Evolutionary conservation across 176 grass and related monocot species (phyloP), one percentile per base, ranked within the genome.

Genomic region (Hsuehochloa calcarea): DNA sequence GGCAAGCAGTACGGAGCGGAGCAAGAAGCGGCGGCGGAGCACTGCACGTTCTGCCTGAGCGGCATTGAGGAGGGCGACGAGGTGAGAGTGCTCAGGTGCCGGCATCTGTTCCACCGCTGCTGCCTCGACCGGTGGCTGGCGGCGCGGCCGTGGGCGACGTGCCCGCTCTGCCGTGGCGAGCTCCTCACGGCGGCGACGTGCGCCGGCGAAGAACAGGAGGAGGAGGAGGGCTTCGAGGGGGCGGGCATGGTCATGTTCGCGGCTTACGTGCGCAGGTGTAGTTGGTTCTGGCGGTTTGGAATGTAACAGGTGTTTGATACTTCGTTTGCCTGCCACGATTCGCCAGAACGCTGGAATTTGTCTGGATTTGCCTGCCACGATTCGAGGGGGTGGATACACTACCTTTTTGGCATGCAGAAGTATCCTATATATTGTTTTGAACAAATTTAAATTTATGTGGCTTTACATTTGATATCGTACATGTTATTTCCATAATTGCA

Each of bases 111-210:
- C 82, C 91, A 93, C 56, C 63, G 63, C 58, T 31, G 39, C 5
- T 90, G 91, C 77, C 58, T 88, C 12, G 88, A 90, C 39, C 51
- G 56, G 26, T 93, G 91, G 91, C 56, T 93, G 23, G 47, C 49
- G 27, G 43, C 27, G 6, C 62, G 61, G 77, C 11, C 44, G 27
- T 17, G 10, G 62, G 77, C 78, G 44, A 80, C 44, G 62, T 80
- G 78, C 44, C 78, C 78, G 19, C 78, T 80, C 78, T 80, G 78
- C 62, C 78, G 62, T 25, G 62, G 78, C 62, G 15, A 38, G 78
- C 78, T 80, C 62, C 62, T 80, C 45, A 37, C 41, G 41, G 40
- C 77, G 19, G 27, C 77, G 5, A 22, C 29, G 43, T 47, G 5
- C 43, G 26, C 61, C 61, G 10, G 26, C 5, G 61, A 47, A 79